Evolutionary conservation across 2,329 filamentous ascomycete species (phyloP).

Genomic region (Xylaria sp.): DNA sequence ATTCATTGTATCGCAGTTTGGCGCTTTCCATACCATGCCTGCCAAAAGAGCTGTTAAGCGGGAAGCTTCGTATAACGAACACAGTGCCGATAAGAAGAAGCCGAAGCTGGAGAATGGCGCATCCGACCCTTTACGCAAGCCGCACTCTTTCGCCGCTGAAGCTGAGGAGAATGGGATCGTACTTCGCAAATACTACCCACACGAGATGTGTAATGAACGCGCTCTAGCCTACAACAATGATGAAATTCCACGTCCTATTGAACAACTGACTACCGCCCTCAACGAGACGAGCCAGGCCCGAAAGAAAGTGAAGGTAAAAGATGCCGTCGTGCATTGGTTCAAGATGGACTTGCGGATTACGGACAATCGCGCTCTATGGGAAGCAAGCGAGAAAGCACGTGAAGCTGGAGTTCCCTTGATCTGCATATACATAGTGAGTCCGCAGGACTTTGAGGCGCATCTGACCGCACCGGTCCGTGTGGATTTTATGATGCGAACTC

Average conservation of each 20-base stretch:
- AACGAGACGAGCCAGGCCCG: slow-evolving; percentile 67
- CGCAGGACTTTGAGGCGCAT: slow-evolving; percentile 87
- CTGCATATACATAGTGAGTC: slow-evolving; percentile 80
- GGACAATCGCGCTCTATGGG: slow-evolving; percentile 78
- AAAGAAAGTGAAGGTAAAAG: slow-evolving; percentile 61
- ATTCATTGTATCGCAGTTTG: background rate
- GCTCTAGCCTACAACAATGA: slow-evolving; percentile 78
- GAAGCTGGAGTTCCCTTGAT: slow-evolving; percentile 77
- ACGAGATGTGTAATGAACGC: slow-evolving; percentile 84
- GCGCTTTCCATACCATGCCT: slow-evolving; percentile 42
- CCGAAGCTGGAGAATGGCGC: slow-evolving; percentile 38
- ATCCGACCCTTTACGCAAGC: slow-evolving; percentile 52
- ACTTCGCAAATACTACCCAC: slow-evolving; percentile 80
- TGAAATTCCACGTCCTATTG: slow-evolving; percentile 76
- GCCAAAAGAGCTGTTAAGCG: slow-evolving; percentile 45
- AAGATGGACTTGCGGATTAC: slow-evolving; percentile 79
- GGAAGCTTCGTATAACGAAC: slow-evolving; percentile 42
- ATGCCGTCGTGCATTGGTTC: slow-evolving; percentile 88
- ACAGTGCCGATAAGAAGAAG: slow-evolving; percentile 43
- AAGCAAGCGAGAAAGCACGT: slow-evolving; percentile 74
- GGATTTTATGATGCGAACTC: slow-evolving; percentile 81
- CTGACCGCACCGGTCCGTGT: slow-evolving; percentile 76
- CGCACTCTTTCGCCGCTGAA: slow-evolving; percentile 59
- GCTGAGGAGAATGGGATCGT: slow-evolving; percentile 70
- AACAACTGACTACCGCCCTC: slow-evolving; percentile 70